Percentiles rank a stretch among this genome's conserved stretches.
These are phyloP conservation scores for Nevesoporus exiguus DNA, from an alignment of 768 basidiomycete species.

Conservation along the genomic window DNA sequence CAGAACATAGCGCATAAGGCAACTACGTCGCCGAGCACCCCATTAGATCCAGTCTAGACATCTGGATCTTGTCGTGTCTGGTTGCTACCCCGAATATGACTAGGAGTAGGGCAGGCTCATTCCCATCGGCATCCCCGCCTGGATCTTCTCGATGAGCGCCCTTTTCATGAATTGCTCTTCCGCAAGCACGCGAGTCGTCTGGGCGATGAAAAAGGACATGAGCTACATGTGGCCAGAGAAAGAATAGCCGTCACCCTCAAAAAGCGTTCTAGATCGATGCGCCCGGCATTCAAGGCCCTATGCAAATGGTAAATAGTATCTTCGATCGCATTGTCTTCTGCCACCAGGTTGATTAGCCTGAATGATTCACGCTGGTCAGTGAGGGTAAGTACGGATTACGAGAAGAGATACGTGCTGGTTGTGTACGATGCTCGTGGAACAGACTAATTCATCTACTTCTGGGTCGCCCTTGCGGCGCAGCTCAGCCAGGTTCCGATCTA, in stretches of 20 bases:
- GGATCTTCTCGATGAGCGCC: conserved; percentile 90
- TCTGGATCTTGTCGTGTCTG: conserved; percentile 23
- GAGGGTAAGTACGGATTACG: neutral
- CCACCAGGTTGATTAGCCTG: conserved; percentile 93
- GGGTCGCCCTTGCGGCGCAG: conserved; percentile 83
- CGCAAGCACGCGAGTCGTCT: conserved; percentile 83
- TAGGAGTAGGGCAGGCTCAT: conserved; percentile 37
- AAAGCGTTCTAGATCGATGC: conserved; percentile 93
- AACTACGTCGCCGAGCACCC: conserved; percentile 36
- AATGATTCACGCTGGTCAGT: conserved; percentile 15
- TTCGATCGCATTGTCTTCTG: conserved; percentile 98
- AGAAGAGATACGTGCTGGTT: conserved; percentile 65
- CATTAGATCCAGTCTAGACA: conserved; percentile 23
- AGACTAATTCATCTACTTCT: conserved; percentile 94
- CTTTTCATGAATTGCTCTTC: conserved; percentile 98
- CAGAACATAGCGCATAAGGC: conserved; percentile 36
- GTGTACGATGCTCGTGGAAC: conserved; percentile 92
- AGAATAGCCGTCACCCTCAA: conserved; percentile 61
- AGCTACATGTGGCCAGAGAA: conserved; percentile 15
- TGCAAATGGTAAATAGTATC: conserved; percentile 98
- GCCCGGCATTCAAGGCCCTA: conserved; percentile 84
- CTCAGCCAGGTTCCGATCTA: conserved; percentile 72
- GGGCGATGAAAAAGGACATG: conserved; percentile 18
- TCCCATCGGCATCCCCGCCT: conserved; percentile 52
- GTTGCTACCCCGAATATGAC: conserved; percentile 38